phyloP scores from a whole-genome alignment of 192 early-diverging fungal species.

The Linnemannia hyalina region DNA sequence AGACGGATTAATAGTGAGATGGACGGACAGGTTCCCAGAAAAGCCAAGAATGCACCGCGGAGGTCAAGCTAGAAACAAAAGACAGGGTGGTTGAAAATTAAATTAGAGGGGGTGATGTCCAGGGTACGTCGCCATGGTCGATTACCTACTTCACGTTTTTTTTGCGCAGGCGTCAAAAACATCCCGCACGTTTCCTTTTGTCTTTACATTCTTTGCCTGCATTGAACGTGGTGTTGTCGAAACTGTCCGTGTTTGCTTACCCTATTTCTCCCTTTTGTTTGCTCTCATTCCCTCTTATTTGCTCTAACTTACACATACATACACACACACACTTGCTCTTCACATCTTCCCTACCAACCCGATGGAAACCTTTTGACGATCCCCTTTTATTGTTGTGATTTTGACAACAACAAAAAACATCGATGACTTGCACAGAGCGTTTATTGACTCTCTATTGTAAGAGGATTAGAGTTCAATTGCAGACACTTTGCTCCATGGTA shows the following conservation, averaged over 20 bases:
- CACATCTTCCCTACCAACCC: background rate
- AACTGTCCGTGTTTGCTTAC: background rate
- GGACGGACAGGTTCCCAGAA: background rate
- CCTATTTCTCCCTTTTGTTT: background rate
- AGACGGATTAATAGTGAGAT: background rate
- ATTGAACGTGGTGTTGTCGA: background rate
- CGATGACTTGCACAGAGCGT: background rate
- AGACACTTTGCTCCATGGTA: background rate
- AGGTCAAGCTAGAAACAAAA: background rate
- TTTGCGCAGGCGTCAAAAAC: background rate
- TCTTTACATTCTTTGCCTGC: background rate
- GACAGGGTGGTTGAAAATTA: background rate
- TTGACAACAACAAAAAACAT: no score
- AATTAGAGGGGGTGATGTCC: background rate
- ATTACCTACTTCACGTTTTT: constrained; percentile 3
- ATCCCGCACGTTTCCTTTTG: background rate
- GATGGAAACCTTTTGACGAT: background rate
- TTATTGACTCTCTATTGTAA: background rate
- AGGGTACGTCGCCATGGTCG: background rate
- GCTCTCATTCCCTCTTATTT: background rate
- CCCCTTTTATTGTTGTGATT: background rate
- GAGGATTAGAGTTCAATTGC: constrained; percentile 1
- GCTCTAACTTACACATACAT: background rate
- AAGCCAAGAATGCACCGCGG: background rate
- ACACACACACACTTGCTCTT: background rate